Conservation (phyloP, 257 asterid genomes). For the Nicotiana sylvestris region DNA sequence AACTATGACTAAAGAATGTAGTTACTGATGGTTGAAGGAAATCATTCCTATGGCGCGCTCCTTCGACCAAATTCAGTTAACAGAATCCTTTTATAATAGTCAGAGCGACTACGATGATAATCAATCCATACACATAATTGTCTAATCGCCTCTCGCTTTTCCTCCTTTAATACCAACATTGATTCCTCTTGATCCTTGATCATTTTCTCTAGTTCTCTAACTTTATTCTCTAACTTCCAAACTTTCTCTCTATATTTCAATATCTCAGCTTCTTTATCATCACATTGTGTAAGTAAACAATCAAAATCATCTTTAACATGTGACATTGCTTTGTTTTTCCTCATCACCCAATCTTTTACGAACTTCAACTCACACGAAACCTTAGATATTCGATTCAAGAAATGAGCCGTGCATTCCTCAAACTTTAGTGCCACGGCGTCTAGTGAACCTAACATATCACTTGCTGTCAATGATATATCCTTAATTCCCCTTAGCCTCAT, state of each 20-base stretch:
- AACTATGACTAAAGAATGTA: background rate
- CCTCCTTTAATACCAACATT: slow-evolving; percentile 54
- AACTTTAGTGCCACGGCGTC: slow-evolving; percentile 50
- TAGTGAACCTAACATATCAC: slow-evolving; percentile 40
- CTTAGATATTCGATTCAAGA: slow-evolving; percentile 65
- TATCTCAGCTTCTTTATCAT: slow-evolving; percentile 70
- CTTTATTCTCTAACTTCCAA: slow-evolving; percentile 58
- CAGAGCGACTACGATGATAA: slow-evolving; percentile 66
- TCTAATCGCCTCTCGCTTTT: slow-evolving; percentile 88
- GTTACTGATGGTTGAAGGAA: background rate
- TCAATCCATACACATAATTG: slow-evolving; percentile 91
- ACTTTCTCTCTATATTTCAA: slow-evolving; percentile 51
- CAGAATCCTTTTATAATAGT: slow-evolving; percentile 55
- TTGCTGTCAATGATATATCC: slow-evolving; percentile 46
- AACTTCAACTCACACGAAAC: slow-evolving; percentile 62
- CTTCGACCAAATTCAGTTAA: slow-evolving; percentile 34
- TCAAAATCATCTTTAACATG: slow-evolving; percentile 49
- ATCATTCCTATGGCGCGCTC: slow-evolving; percentile 7
- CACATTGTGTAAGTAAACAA: slow-evolving; percentile 47
- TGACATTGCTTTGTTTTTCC: slow-evolving; percentile 44
- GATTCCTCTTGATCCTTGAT: slow-evolving; percentile 59
- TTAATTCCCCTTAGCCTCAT: slow-evolving; percentile 31
- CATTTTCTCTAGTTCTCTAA: slow-evolving; percentile 61
- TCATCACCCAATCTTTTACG: slow-evolving; percentile 56
- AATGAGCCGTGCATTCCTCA: slow-evolving; percentile 49